These are phyloP conservation scores for Aegilops umbellulata DNA, from an alignment of 176 grass and related monocot species.

Conservation along the genomic window DNA sequence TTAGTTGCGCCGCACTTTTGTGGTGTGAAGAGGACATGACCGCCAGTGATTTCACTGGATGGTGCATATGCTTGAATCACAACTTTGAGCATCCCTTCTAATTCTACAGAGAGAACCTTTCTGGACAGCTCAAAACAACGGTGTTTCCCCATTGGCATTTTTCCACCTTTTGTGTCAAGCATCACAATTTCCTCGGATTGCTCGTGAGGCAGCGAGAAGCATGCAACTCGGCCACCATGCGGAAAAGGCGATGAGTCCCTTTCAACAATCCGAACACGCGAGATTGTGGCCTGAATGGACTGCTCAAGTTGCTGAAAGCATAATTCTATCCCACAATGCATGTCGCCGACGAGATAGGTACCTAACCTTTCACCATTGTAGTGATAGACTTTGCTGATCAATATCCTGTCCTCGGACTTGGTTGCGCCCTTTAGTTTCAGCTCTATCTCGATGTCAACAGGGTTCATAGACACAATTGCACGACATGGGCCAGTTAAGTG, in stretches of 20 bases:
- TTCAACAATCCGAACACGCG: neutral
- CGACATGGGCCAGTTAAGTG: neutral
- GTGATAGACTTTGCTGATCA: neutral
- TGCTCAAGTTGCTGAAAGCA: neutral
- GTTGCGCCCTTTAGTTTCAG: neutral
- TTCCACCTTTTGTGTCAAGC: neutral
- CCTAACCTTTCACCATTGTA: neutral
- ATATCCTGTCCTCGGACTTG: neutral
- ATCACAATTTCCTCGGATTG: neutral
- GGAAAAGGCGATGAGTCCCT: neutral
- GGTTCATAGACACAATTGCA: neutral
- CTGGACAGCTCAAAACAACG: neutral
- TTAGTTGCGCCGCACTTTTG: neutral
- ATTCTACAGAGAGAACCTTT: neutral
- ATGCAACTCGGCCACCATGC: neutral
- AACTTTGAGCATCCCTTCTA: neutral
- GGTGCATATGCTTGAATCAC: neutral
- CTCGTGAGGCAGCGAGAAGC: neutral
- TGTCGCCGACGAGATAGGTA: neutral
- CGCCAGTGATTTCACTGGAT: neutral
- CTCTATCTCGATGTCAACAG: neutral
- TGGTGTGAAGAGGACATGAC: neutral
- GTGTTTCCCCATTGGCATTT: neutral
- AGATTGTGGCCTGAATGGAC: neutral
- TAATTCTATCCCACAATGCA: neutral